These are phyloP conservation scores for Fusarium gaditjirri DNA, from an alignment of 2,329 filamentous ascomycete species.

Conservation along the genomic window DNA sequence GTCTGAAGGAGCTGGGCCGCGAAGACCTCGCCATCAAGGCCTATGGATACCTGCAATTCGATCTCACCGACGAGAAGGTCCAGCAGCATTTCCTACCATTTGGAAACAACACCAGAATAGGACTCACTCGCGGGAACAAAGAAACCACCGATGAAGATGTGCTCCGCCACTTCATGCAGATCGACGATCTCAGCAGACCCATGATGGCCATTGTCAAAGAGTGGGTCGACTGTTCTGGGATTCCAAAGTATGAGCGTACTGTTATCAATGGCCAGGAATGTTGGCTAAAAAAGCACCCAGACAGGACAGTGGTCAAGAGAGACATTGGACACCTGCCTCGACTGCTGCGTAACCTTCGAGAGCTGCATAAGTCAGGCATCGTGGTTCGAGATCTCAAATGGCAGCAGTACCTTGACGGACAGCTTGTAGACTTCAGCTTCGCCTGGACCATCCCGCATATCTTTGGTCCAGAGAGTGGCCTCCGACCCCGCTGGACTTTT, in stretches of 20 bases:
- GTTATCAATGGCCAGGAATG: too few relatives aligned
- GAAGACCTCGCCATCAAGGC: conserved; percentile 7
- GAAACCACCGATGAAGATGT: background rate
- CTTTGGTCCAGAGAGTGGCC: background rate
- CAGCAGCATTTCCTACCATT: background rate
- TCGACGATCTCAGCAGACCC: background rate
- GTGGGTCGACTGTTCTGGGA: background rate
- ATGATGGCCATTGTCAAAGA: conserved; percentile 28
- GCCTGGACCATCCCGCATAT: conserved; percentile 28
- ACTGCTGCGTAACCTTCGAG: background rate
- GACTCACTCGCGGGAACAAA: background rate
- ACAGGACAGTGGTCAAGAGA: background rate
- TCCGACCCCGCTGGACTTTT: conserved; percentile 12
- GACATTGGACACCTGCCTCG: background rate
- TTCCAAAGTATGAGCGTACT: rapidly evolving
- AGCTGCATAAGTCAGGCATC: conserved; percentile 22
- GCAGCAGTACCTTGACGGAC: conserved; percentile 11
- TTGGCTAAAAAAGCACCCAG: too few relatives aligned
- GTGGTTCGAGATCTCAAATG: conserved; percentile 16
- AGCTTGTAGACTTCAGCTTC: conserved; percentile 10
- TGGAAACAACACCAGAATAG: background rate
- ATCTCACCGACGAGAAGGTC: background rate
- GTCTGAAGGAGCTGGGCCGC: conserved; percentile 16
- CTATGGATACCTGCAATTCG: conserved; percentile 8
- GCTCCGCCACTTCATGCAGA: background rate